Evolutionary conservation across 768 basidiomycete genomes (phyloP).

Genomic region (Lenzites betulinus): DNA sequence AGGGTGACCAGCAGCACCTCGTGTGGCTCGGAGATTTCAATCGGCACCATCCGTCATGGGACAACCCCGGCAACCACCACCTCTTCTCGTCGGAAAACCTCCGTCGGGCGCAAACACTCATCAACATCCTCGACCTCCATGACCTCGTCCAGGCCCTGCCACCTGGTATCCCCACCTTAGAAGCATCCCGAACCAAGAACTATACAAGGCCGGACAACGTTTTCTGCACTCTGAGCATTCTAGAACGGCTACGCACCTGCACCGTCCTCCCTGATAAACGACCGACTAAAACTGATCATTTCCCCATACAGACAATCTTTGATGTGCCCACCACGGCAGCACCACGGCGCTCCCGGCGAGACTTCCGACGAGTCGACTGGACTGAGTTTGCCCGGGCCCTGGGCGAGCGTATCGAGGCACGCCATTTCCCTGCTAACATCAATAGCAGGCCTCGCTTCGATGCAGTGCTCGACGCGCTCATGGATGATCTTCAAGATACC

Average conservation of each 20-base stretch:
- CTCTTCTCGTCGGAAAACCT: conserved; percentile 38
- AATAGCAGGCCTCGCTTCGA: conserved; percentile 19
- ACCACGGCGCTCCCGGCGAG: neutral
- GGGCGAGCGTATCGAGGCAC: neutral
- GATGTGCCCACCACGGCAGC: conserved; percentile 20
- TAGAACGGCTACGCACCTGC: conserved; percentile 32
- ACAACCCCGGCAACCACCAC: conserved; percentile 33
- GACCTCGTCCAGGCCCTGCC: conserved; percentile 40
- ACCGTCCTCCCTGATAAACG: conserved; percentile 15
- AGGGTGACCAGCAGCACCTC: conserved; percentile 14
- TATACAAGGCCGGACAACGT: conserved; percentile 47
- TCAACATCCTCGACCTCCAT: conserved; percentile 29
- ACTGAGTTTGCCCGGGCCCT: conserved; percentile 30
- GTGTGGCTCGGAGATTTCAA: conserved; percentile 33
- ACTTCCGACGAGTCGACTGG: conserved; percentile 39
- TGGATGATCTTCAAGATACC: conserved; percentile 18
- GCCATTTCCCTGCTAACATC: neutral
- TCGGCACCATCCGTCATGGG: conserved; percentile 37
- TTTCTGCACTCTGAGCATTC: conserved; percentile 30
- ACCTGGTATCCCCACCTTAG: conserved; percentile 36
- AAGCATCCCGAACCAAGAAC: conserved; percentile 33
- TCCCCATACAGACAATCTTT: conserved; percentile 37
- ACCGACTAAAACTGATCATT: conserved; percentile 16
- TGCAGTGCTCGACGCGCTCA: neutral
- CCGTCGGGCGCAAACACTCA: conserved; percentile 26